Evolutionary conservation across 2,329 filamentous ascomycete species (phyloP).

Genomic region (Penicillium sp.): DNA sequence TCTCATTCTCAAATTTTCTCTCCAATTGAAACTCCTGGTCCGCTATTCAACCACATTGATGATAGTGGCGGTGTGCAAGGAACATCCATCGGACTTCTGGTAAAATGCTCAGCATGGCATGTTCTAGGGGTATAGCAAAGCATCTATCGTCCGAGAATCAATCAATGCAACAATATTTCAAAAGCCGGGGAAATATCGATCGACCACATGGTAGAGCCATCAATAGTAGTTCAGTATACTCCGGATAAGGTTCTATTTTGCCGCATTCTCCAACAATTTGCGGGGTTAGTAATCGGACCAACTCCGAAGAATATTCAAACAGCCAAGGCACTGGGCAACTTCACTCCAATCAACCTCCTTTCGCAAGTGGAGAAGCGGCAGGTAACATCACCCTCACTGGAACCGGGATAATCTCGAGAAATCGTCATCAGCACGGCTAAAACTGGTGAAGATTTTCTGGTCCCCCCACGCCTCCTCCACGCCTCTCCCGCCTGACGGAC

Average conservation of each 20-base stretch:
- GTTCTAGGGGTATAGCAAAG: too few species aligned
- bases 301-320: not conserved
- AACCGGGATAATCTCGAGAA: not conserved
- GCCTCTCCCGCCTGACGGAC: not conserved
- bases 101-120: not conserved
- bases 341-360: not conserved
- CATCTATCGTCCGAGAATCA: too few species aligned
- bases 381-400: not conserved
- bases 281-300: slow-evolving; percentile 1
- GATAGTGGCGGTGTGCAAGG: not conserved
- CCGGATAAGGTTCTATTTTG: not conserved
- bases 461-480: slow-evolving; percentile 7
- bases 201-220: not conserved
- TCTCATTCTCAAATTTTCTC: too few species aligned
- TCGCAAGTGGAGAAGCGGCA: not conserved
- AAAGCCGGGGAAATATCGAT: not conserved
- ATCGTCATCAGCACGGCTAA: not conserved
- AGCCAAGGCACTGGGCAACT: not conserved
- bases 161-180: too few species aligned
- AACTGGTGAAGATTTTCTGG: not conserved
- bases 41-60: not conserved
- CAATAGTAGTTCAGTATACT: not conserved
- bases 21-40: not conserved
- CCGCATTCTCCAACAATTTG: not conserved
- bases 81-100: not conserved